These are phyloP conservation scores for Salvia hispanica DNA, from an alignment of 257 asterid species.

Conservation along the genomic window DNA sequence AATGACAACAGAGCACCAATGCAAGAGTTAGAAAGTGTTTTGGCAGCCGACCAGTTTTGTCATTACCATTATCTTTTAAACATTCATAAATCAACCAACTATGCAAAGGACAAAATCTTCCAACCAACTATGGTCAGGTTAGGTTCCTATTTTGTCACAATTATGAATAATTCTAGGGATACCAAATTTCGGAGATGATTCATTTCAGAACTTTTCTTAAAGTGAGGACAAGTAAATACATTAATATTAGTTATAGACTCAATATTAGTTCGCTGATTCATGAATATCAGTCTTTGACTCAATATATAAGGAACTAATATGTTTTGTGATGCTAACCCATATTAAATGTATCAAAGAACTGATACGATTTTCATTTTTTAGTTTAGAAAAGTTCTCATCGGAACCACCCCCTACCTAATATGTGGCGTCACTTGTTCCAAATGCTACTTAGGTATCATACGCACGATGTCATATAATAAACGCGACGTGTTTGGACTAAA, in stretches of 20 bases:
- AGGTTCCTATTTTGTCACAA: slow-evolving; percentile 23
- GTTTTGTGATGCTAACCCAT: no score
- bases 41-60: slow-evolving; percentile 33
- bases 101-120: slow-evolving; percentile 25
- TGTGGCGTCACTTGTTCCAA: neutral
- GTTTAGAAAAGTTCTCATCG: no score
- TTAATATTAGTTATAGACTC: no score
- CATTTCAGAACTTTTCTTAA: no score
- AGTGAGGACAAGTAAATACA: no score
- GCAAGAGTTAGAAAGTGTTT: neutral
- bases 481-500: neutral
- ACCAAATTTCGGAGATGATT: neutral
- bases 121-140: slow-evolving; percentile 10
- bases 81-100: no score
- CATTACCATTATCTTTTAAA: neutral
- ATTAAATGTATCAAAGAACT: no score
- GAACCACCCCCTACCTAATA: neutral
- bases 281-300: no score
- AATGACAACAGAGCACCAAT: slow-evolving; percentile 15
- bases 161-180: slow-evolving; percentile 1
- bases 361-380: no score
- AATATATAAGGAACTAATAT: no score
- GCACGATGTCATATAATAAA: neutral
- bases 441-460: no score
- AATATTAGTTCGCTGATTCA: no score